phyloP scores from a whole-genome alignment of 352 stramenopile species.

The Globisporangium carolinianum region DNA sequence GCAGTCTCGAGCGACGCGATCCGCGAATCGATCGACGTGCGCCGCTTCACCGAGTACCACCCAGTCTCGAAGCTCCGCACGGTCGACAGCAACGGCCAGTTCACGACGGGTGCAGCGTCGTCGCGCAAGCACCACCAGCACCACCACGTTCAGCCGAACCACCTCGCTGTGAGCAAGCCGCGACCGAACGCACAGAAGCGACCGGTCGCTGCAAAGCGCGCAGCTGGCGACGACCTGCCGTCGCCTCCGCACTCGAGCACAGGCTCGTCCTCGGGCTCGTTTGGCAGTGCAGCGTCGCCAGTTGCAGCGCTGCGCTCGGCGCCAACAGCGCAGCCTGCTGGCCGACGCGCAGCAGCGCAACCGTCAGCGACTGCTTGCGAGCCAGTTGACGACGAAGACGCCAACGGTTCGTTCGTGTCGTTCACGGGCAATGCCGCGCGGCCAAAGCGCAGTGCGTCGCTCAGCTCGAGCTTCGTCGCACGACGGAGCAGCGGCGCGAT shows the following conservation, averaged over 20 bases:
- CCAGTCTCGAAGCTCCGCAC: constrained; percentile 31
- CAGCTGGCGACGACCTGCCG: constrained; percentile 3
- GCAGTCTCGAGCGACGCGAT: constrained; percentile 25
- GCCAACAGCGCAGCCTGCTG: not conserved
- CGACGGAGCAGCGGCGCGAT: constrained; percentile 3
- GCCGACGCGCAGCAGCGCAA: not conserved
- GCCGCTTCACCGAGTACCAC: constrained; percentile 67
- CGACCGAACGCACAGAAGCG: constrained; percentile 1
- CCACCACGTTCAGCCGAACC: no score
- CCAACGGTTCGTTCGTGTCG: constrained; percentile 20
- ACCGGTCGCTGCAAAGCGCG: not conserved
- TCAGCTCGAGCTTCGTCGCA: constrained; percentile 1
- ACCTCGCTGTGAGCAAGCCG: constrained; percentile 1
- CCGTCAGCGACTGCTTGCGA: not conserved
- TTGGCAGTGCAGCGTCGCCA: constrained; percentile 8
- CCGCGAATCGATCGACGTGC: constrained; percentile 67
- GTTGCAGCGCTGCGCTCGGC: not conserved
- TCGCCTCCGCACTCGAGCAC: constrained; percentile 14
- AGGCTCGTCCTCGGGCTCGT: constrained; percentile 13
- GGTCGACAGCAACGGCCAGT: constrained; percentile 65
- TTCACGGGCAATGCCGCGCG: constrained; percentile 12
- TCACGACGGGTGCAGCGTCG: constrained; percentile 22
- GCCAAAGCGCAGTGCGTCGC: constrained; percentile 1
- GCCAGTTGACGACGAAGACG: not conserved
- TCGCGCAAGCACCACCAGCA: constrained; percentile 11